A percentile compares a stretch with the other conserved stretches of the same genome.
These are phyloP conservation scores for Erythrophleum fordii DNA, from an alignment of 306 rosid genomes.

Conservation along the genomic window DNA sequence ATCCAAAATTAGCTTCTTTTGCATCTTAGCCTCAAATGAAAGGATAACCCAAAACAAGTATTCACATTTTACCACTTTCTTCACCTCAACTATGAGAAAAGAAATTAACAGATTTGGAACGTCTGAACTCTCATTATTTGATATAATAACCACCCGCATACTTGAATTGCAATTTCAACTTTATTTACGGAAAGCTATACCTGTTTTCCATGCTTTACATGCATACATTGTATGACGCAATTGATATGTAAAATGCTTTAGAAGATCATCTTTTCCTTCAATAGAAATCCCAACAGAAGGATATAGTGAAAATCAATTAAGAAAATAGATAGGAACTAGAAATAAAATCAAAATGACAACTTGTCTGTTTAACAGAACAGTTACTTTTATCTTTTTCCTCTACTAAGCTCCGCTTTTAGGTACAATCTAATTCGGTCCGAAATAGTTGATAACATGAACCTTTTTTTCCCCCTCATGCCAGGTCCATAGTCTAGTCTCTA, in stretches of 20 bases:
- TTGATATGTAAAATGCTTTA: background rate
- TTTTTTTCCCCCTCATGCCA: background rate
- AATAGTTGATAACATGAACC: background rate
- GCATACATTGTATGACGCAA: background rate
- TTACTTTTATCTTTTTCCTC: constrained; percentile 6
- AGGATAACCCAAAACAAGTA: constrained; percentile 22
- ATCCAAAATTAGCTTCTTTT: constrained; percentile 20
- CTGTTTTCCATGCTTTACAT: background rate
- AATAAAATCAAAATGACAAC: background rate
- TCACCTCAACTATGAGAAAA: background rate
- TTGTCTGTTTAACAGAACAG: background rate
- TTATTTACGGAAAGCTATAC: background rate
- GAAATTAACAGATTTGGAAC: constrained; percentile 16
- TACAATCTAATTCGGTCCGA: background rate
- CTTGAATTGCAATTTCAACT: constrained; percentile 7
- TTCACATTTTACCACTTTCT: constrained; percentile 10
- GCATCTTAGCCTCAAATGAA: constrained; percentile 18
- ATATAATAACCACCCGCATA: background rate
- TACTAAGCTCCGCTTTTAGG: background rate
- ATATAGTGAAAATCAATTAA: constrained; percentile 6
- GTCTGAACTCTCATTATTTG: background rate
- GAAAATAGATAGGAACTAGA: background rate
- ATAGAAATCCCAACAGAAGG: background rate
- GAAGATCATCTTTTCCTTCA: background rate
- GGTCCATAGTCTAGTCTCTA: background rate